Base-by-base conservation (phyloP, 768 basidiomycete genomes). In the Amanita inopinata region DNA sequence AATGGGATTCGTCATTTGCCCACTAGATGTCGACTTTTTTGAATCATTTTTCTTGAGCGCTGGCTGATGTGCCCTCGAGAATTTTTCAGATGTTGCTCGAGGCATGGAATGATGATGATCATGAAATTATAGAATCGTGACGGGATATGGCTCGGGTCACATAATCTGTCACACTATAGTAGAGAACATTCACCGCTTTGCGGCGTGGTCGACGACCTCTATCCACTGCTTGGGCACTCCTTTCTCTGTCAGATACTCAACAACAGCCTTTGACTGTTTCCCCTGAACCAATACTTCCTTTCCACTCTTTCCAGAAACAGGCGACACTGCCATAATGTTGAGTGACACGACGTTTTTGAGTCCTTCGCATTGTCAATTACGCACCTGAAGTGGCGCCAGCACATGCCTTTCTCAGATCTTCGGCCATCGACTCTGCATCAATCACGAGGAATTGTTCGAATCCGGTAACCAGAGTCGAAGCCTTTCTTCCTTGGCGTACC, bases 221-320 rank as follows among this genome's bases (percentile, higher is more conserved):
- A 93, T 82, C 85, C 86, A 93, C 53, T 70, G 71, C 64, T 82
- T 85, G 19, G 89, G 87, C 23, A 93, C 73, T 0, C 91, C 88
- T 49, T 73, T 76, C 17, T 63, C 69, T 2, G 73, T 56, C 30
- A 96, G 57, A 46, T 88, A 72, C 3, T 85, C 82, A 7, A 70
- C 64, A 8, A 90, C 81, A 2, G 66, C 62, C 49, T 73, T 71
- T 14, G 69, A 65, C 52, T 94, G 90, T 48, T 84, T 85, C 1
- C 92, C 92, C 54, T 94, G 92, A 0, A 94, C 80, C 48, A 84
- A 64, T 6, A 96, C 78, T 52, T 92, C 86, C 40, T 73, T 51
- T 1, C 73, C 74, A 5, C 61, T 61, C 55, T 78, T 81, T 0
- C 82, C 80, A 4, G 63, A 65, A n/a, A 72, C 42, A 1, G 78